A percentile compares a stretch with the other conserved stretches of the same genome.
Conservation (phyloP, 1,284 basidiomycete species). For the Afroboletus lepidellus region DNA sequence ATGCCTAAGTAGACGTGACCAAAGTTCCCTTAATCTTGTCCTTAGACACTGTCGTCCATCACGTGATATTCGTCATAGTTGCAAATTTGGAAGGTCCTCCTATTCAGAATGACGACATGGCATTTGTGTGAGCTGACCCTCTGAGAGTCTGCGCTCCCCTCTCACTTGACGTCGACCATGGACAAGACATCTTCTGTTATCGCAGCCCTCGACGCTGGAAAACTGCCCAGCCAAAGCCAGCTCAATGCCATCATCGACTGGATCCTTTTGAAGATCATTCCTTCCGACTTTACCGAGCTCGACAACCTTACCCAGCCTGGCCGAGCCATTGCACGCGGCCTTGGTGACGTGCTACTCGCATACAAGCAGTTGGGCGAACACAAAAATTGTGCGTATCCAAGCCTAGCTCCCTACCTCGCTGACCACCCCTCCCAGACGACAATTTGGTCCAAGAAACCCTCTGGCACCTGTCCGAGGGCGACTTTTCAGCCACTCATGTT, state of each 20-base stretch:
- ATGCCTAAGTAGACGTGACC: background rate
- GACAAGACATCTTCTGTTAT: slow-evolving; percentile 56
- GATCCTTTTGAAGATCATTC: slow-evolving; percentile 46
- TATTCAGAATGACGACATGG: slow-evolving; percentile 19
- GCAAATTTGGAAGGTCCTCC: slow-evolving; percentile 14
- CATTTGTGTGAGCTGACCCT: no score
- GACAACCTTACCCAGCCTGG: slow-evolving; percentile 54
- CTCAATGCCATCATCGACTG: slow-evolving; percentile 49
- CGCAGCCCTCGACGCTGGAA: slow-evolving; percentile 64
- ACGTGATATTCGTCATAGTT: slow-evolving; percentile 18
- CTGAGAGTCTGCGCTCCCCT: background rate
- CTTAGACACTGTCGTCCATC: slow-evolving; percentile 3
- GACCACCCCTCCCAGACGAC: slow-evolving; percentile 43
- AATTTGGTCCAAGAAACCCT: slow-evolving; percentile 60
- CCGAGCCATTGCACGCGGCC: slow-evolving; percentile 44
- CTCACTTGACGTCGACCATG: slow-evolving; percentile 38
- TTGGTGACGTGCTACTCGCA: slow-evolving; percentile 49
- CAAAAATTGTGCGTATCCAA: slow-evolving; percentile 51
- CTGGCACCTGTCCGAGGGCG: slow-evolving; percentile 57
- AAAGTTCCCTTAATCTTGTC: background rate
- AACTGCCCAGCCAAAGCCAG: slow-evolving; percentile 60
- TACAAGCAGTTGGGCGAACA: slow-evolving; percentile 50
- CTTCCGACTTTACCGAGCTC: slow-evolving; percentile 37
- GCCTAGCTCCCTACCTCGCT: background rate
- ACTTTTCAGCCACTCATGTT: slow-evolving; percentile 40